Percentiles rank a stretch among this genome's conserved stretches.
These are phyloP conservation scores for Bipolaris cookei DNA, from an alignment of 2,329 filamentous ascomycete genomes.

Conservation along the genomic window DNA sequence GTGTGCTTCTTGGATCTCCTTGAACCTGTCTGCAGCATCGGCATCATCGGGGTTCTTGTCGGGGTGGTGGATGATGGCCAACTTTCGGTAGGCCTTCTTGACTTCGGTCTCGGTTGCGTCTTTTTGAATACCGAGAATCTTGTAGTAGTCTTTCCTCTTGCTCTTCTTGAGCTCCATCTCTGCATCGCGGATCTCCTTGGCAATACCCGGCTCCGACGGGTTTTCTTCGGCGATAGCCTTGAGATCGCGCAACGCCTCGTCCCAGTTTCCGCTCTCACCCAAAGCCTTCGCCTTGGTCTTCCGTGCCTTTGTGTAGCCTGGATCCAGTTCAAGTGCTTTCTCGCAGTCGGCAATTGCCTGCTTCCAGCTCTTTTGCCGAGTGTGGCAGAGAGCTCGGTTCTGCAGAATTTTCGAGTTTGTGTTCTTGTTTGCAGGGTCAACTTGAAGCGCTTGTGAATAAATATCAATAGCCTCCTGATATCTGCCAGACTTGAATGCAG, in stretches of 20 bases:
- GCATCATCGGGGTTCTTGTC: conserved; percentile 95
- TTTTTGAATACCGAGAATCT: conserved; percentile 89
- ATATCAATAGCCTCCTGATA: conserved; percentile 82
- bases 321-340: conserved; percentile 80
- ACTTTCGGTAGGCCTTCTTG: conserved; percentile 95
- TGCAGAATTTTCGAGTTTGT: conserved; percentile 95
- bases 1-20: conserved; percentile 97
- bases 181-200: conserved; percentile 84
- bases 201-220: conserved; percentile 78
- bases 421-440: conserved; percentile 87
- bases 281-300: conserved; percentile 93
- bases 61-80: conserved; percentile 92
- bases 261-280: conserved; percentile 86
- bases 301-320: conserved; percentile 84
- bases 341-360: conserved; percentile 86
- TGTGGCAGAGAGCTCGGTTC: conserved; percentile 86
- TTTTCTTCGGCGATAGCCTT: conserved; percentile 85
- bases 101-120: conserved; percentile 83
- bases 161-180: conserved; percentile 98
- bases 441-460: conserved; percentile 80
- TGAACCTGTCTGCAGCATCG: conserved; percentile 88
- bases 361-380: conserved; percentile 82
- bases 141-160: conserved; percentile 97
- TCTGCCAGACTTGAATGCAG: conserved; percentile 82
- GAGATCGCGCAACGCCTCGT: conserved; percentile 86